Percentiles rank a stretch among this genome's conserved stretches.
These are phyloP conservation scores for Lachnum nothofagi DNA, from an alignment of 2,329 filamentous ascomycete species.

Conservation along the genomic window DNA sequence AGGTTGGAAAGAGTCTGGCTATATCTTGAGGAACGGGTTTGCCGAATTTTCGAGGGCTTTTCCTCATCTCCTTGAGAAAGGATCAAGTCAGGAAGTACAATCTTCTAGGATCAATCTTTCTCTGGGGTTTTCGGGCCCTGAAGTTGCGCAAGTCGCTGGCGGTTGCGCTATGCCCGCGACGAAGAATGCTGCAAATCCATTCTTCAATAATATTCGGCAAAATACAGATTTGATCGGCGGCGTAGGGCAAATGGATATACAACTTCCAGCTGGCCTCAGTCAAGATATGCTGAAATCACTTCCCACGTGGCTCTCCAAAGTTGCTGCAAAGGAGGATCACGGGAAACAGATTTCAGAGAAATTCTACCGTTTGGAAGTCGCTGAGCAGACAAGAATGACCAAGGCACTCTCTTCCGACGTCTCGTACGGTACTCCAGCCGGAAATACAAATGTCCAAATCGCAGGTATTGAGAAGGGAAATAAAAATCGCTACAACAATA, in stretches of 20 bases:
- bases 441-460: constrained; percentile 55
- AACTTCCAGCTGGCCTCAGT: constrained; percentile 50
- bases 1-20: constrained; percentile 68
- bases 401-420: constrained; percentile 64
- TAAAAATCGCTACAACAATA: constrained; percentile 98
- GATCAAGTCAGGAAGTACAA: constrained; percentile 35
- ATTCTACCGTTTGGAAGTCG: constrained; percentile 77
- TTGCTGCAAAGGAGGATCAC: constrained; percentile 61
- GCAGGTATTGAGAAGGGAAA: constrained; percentile 90
- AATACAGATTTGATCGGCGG: constrained; percentile 93
- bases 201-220: constrained; percentile 93
- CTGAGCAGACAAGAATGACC: constrained; percentile 89
- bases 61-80: constrained; percentile 57
- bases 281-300: constrained; percentile 43
- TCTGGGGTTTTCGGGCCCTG: constrained; percentile 42
- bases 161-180: constrained; percentile 75
- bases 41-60: constrained; percentile 64
- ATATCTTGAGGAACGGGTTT: constrained; percentile 79
- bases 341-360: constrained; percentile 77
- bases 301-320: constrained; percentile 72
- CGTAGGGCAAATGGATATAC: constrained; percentile 73
- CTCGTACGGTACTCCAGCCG: constrained; percentile 44
- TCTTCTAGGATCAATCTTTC: constrained; percentile 44
- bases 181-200: constrained; percentile 70
- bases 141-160: constrained; percentile 74